phyloP scores from a whole-genome alignment of 2,329 filamentous ascomycete genomes.

The Knufia fluminis region DNA sequence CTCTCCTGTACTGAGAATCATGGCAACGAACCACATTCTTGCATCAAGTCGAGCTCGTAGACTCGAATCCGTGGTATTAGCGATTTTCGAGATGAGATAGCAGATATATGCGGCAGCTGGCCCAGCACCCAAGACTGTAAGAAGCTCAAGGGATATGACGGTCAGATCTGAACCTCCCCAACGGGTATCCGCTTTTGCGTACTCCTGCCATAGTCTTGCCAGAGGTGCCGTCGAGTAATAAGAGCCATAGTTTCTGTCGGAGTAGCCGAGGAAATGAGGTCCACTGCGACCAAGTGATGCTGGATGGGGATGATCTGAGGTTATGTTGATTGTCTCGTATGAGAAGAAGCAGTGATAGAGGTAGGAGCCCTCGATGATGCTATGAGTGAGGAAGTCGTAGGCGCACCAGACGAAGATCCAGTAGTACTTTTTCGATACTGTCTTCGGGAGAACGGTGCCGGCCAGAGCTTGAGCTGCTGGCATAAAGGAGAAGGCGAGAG shows the following conservation, averaged over 20 bases:
- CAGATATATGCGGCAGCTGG: constrained; percentile 51
- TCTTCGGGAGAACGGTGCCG: constrained; percentile 42
- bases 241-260: constrained; percentile 49
- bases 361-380: constrained; percentile 82
- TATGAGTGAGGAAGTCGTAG: constrained; percentile 85
- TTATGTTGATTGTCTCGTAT: constrained; percentile 36
- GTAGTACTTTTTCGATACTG: constrained; percentile 45
- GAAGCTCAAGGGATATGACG: constrained; percentile 50
- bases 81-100: constrained; percentile 39
- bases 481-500: constrained; percentile 46
- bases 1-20: constrained; percentile 53
- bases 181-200: constrained; percentile 53
- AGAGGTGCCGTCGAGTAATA: constrained; percentile 47
- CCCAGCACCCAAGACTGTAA: constrained; percentile 52
- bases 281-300: constrained; percentile 14
- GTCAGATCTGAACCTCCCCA: constrained; percentile 52
- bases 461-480: constrained; percentile 44
- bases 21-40: constrained; percentile 48
- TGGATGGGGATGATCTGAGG: constrained; percentile 23
- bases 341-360: constrained; percentile 90
- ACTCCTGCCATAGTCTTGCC: constrained; percentile 55
- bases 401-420: constrained; percentile 90
- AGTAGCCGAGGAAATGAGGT: constrained; percentile 45
- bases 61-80: constrained; percentile 24
- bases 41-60: constrained; percentile 23